These are phyloP conservation scores for Tolypocladium tropicale DNA, from an alignment of 2,329 filamentous ascomycete species.

Conservation along the genomic window DNA sequence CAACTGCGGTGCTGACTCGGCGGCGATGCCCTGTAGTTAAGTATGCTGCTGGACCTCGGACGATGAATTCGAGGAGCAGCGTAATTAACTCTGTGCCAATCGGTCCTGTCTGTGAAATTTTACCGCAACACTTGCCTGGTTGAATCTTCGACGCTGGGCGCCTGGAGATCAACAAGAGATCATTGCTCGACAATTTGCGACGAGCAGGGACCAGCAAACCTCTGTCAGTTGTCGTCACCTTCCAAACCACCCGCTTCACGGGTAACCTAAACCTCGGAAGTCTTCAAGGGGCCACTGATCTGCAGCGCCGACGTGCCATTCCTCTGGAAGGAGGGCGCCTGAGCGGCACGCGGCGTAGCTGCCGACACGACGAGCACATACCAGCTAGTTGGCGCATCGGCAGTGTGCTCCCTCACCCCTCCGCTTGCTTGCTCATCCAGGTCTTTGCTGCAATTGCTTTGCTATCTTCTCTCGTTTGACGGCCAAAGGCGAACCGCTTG, in stretches of 20 bases:
- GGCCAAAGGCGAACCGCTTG: not conserved
- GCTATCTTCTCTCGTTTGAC: not conserved
- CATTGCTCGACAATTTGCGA: not conserved
- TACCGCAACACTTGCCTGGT: not conserved
- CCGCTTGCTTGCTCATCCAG: not conserved
- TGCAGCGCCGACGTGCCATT: not conserved
- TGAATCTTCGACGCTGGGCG: not conserved
- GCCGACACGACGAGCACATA: too few species aligned
- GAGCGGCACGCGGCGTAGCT: not conserved
- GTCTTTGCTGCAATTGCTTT: not conserved
- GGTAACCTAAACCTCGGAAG: too few species aligned
- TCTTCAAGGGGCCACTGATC: not conserved
- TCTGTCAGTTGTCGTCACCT: too few species aligned
- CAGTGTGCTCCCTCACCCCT: not conserved
- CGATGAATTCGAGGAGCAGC: too few species aligned
- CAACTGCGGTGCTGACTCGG: not conserved
- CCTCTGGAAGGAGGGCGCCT: not conserved
- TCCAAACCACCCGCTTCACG: too few species aligned
- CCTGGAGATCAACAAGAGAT: not conserved
- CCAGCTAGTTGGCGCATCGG: not conserved
- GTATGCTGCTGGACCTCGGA: not conserved
- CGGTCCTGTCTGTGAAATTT: not conserved
- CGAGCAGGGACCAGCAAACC: too few species aligned
- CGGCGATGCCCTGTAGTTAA: not conserved
- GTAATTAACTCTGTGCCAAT: not conserved